Evolutionary conservation across 306 rosid species (phyloP), one percentile per base, ranked within the genome.

Genomic region (Prinsepia uniflora): DNA sequence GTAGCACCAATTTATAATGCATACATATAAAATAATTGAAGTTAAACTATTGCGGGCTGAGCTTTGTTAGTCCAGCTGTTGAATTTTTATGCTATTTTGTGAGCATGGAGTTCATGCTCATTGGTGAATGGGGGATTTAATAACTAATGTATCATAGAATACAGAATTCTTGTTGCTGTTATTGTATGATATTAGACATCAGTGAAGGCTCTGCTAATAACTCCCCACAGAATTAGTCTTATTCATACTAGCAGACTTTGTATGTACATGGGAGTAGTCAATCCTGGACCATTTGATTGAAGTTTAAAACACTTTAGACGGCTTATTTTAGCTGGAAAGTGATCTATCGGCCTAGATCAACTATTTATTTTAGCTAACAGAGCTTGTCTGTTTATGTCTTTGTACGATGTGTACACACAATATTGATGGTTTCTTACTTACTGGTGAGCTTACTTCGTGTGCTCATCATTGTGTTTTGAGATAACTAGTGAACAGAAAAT

Each of bases 81-180:
- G 63, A 12, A n/a, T 58, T 56, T n/a, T 58, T n/a, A 30, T 56
- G 17, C 62, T 11, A 14, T 18, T 58, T 58, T 4, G 63, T 58
- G 60, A 55, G 60, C 36, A 2, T 55, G 36, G 36, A 20, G 19
- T 18, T 55, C 2, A 19, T 55, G 60, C 36, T 55, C 24, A 20
- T 54, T 20, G 13, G 60, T 19, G 63, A 58, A 8, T 58, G 3
- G 41, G 63, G 14, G 43, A 13, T 24, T 58, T 18, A 11, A 12
- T 30, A 30, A 30, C 36, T 30, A 86, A 87, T 11, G 95, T 67
- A 36, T 67, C 60, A 10, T 49, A 50, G 71, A 56, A 49, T 66
- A 8, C 14, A 24, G 15, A 47, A 13, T 66, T 66, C 57, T 47
- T 34, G 39, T 46, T 24, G 30, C 1, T 24, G 30, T 24, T 24